Percentiles rank a stretch among this genome's conserved stretches.
These are phyloP conservation scores for Pontederia crassipes DNA, from an alignment of 176 grass and related monocot genomes.

Conservation along the genomic window DNA sequence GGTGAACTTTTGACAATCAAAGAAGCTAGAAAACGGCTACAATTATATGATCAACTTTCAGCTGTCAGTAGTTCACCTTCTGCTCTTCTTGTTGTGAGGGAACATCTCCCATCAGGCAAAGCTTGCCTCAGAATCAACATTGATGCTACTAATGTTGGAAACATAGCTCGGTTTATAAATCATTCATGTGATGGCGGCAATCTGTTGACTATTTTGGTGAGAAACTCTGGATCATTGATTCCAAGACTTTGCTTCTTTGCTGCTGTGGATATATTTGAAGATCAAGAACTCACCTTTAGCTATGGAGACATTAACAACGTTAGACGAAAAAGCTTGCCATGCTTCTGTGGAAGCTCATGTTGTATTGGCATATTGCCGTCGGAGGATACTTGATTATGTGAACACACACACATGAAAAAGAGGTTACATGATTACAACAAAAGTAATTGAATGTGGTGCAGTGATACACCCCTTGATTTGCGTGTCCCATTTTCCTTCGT, in stretches of 20 bases:
- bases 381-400: constrained; percentile 52
- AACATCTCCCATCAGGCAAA: constrained; percentile 82
- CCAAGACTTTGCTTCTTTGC: constrained; percentile 84
- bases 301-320: constrained; percentile 41
- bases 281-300: constrained; percentile 66
- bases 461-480: too few relatives aligned
- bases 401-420: not conserved
- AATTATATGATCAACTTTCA: constrained; percentile 60
- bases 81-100: constrained; percentile 62
- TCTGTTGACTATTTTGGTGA: constrained; percentile 55
- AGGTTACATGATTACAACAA: too few relatives aligned
- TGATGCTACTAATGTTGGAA: constrained; percentile 75
- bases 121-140: constrained; percentile 75
- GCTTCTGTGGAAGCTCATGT: constrained; percentile 50
- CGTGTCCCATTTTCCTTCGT: too few relatives aligned
- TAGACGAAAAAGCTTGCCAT: constrained; percentile 34
- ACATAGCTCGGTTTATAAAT: constrained; percentile 73
- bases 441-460: too few relatives aligned
- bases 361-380: constrained; percentile 67
- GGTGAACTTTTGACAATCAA: constrained; percentile 74
- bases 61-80: constrained; percentile 41
- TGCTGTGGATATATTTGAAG: constrained; percentile 39
- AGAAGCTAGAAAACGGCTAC: constrained; percentile 50
- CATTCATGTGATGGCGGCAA: constrained; percentile 95
- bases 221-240: constrained; percentile 52